These are phyloP conservation scores for Phialophora tarda DNA, from an alignment of 2,329 filamentous ascomycete species.

Conservation along the genomic window DNA sequence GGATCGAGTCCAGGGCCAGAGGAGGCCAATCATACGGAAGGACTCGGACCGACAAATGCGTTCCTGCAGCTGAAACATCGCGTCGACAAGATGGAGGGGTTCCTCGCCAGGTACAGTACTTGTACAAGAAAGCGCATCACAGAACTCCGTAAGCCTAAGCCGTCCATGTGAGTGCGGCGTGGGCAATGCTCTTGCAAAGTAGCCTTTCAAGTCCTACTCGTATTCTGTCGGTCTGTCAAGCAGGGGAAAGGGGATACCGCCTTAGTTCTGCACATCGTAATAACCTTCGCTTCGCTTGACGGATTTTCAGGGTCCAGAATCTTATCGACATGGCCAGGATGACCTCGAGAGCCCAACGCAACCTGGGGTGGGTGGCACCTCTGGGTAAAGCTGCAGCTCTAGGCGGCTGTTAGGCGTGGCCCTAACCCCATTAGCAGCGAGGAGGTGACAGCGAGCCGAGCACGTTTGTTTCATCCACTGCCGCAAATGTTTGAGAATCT, in stretches of 20 bases:
- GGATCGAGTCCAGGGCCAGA: slow-evolving; percentile 12
- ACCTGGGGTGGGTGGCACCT: slow-evolving; percentile 1
- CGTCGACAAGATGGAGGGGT: slow-evolving; percentile 8
- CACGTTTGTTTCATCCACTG: slow-evolving; percentile 27
- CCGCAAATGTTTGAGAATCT: slow-evolving; percentile 18
- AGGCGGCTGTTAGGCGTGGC: slow-evolving; percentile 6
- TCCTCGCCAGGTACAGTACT: neutral
- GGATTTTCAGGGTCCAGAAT: slow-evolving; percentile 29
- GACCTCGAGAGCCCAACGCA: neutral
- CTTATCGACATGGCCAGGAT: slow-evolving; percentile 19
- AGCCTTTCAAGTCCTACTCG: neutral
- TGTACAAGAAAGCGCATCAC: neutral
- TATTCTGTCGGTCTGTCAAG: slow-evolving; percentile 1
- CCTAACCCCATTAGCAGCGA: slow-evolving; percentile 4
- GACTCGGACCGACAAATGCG: slow-evolving; percentile 20
- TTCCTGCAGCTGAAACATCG: slow-evolving; percentile 34
- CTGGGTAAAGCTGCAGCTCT: slow-evolving; percentile 9
- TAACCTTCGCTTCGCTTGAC: slow-evolving; percentile 21
- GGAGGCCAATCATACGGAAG: slow-evolving; percentile 30
- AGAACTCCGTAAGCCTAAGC: neutral
- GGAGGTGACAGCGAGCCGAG: slow-evolving; percentile 9
- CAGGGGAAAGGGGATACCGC: slow-evolving; percentile 24
- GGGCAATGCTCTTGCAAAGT: neutral
- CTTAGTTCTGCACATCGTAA: slow-evolving; percentile 1
- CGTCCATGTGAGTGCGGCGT: neutral